Evolutionary conservation across 1,139 yeast genomes (phyloP), one percentile per base, ranked within the genome.

Genomic region (Kluyveromyces sp.): DNA sequence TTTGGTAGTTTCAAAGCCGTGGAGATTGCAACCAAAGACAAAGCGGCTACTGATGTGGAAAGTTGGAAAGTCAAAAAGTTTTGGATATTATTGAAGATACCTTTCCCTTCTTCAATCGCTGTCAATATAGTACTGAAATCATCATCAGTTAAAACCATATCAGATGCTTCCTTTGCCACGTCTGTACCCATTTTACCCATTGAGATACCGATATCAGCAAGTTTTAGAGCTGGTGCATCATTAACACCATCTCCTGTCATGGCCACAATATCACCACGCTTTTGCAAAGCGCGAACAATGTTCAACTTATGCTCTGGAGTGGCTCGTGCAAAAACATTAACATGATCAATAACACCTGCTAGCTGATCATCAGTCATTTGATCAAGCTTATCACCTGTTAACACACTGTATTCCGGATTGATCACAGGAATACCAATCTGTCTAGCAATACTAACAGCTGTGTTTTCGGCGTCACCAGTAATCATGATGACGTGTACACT

Each of bases 181-280:
- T 92, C 98, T 0, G 98, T 92, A 49, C 98, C 98, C 68, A 85
- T 80, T 59, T 81, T 80, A 52, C 98, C 98, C 98, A 92, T 92
- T 32, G 96, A 84, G 57, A 92, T 89, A 58, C 98, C 98, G 60
- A 90, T 92, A 66, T 90, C 97, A 2, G 98, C 97, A 54, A 90
- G 74, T 65, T 90, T 90, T 57, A 90, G 75, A 2, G 98, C 97
- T 21, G 97, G 98, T 0, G 97, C 97, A 70, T 90, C 98, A 64
- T 90, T 90, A 27, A 90, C 98, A 68, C 98, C 98, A 67, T 90
- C 98, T 52, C 98, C 98, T 7, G 97, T 92, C 98, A 92, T 92
- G 37, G 97, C 98, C 43, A 92, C 98, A 52, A 90, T 83, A 65
- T 92, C 96, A 41, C 97, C 97, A 58, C 95, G 78, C 61, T 81